A percentile compares a stretch with the other conserved stretches of the same genome.
Evolutionary conservation across 352 stramenopile genomes (phyloP).

Genomic region (Phytophthora megakarya): DNA sequence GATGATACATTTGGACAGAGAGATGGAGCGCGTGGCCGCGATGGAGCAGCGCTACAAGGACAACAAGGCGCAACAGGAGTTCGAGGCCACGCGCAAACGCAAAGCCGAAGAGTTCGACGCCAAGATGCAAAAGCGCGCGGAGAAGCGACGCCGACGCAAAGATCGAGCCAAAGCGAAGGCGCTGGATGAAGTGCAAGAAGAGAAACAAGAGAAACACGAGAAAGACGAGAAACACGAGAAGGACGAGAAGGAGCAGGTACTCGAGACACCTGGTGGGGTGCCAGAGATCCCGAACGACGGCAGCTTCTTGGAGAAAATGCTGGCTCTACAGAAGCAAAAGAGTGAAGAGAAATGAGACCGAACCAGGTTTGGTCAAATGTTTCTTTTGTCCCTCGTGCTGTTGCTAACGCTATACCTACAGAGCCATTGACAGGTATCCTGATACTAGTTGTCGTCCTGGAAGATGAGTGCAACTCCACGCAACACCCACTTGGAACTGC

Average conservation of each 20-base stretch:
- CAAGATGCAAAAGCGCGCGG: slow-evolving; percentile 72
- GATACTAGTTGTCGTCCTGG: slow-evolving; percentile 95
- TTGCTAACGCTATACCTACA: slow-evolving; percentile 20
- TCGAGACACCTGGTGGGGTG: slow-evolving; percentile 71
- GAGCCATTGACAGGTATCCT: slow-evolving; percentile 8
- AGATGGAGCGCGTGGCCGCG: slow-evolving; percentile 90
- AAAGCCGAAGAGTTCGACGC: slow-evolving; percentile 74
- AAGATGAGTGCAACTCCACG: slow-evolving; percentile 94
- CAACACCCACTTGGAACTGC: slow-evolving; percentile 94
- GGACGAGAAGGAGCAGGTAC: slow-evolving; percentile 30
- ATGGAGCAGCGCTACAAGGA: slow-evolving; percentile 89
- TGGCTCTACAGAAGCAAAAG: slow-evolving; percentile 59
- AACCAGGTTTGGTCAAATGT: slow-evolving; percentile 8
- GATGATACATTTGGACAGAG: slow-evolving; percentile 38
- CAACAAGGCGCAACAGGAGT: slow-evolving; percentile 62
- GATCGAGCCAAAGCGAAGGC: slow-evolving; percentile 63
- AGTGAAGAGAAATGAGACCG: slow-evolving; percentile 19
- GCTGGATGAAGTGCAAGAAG: slow-evolving; percentile 29
- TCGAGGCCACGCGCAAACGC: slow-evolving; percentile 67
- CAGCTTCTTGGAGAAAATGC: slow-evolving; percentile 77
- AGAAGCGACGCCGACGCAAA: slow-evolving; percentile 78
- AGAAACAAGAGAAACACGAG: slow-evolving; percentile 32
- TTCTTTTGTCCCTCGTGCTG: slow-evolving; percentile 3
- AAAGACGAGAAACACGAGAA: slow-evolving; percentile 33
- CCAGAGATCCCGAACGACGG: slow-evolving; percentile 82